Evolutionary conservation across 306 rosid species (phyloP).

Genomic region (Coriaria nepalensis): DNA sequence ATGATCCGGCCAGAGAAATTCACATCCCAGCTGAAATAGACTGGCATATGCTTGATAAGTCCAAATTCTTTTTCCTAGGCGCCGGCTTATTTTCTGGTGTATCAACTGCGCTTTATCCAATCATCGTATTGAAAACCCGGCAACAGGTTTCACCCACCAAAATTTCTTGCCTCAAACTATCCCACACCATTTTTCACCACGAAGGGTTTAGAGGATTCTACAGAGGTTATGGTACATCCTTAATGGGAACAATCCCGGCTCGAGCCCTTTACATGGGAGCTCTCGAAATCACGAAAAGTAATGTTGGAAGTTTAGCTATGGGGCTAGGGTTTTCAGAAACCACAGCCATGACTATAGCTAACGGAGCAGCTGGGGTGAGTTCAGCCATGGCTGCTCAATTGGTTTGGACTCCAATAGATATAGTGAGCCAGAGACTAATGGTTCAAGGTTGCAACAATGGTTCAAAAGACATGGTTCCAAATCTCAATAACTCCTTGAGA

Average conservation of each 20-base stretch:
- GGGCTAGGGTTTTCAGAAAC: slow-evolving; percentile 66
- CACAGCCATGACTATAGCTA: slow-evolving; percentile 51
- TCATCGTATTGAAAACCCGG: slow-evolving; percentile 72
- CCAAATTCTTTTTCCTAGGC: slow-evolving; percentile 81
- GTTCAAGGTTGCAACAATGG: slow-evolving; percentile 40
- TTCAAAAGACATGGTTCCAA: slow-evolving; percentile 21
- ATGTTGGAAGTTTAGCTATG: slow-evolving; percentile 50
- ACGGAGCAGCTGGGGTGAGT: slow-evolving; percentile 68
- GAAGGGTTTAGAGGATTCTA: slow-evolving; percentile 86
- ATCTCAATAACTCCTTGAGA: slow-evolving; percentile 25
- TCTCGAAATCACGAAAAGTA: slow-evolving; percentile 74
- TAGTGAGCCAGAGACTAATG: slow-evolving; percentile 90
- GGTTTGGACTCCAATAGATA: slow-evolving; percentile 95
- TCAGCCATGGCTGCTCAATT: slow-evolving; percentile 93
- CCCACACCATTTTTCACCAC: slow-evolving; percentile 44
- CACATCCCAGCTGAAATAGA: slow-evolving; percentile 80
- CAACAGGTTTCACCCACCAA: slow-evolving; percentile 64
- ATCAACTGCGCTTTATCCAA: slow-evolving; percentile 65
- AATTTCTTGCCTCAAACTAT: slow-evolving; percentile 51
- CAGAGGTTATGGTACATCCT: slow-evolving; percentile 85
- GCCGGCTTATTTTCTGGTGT: slow-evolving; percentile 94
- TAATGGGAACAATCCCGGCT: slow-evolving; percentile 88
- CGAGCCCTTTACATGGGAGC: slow-evolving; percentile 87
- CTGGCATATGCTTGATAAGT: slow-evolving; percentile 95
- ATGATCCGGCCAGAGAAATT: slow-evolving; percentile 63